Evolutionary conservation across 2,329 filamentous ascomycete species (phyloP), one percentile per base, ranked within the genome.

Genomic region (Xylariomycetidae sp.): DNA sequence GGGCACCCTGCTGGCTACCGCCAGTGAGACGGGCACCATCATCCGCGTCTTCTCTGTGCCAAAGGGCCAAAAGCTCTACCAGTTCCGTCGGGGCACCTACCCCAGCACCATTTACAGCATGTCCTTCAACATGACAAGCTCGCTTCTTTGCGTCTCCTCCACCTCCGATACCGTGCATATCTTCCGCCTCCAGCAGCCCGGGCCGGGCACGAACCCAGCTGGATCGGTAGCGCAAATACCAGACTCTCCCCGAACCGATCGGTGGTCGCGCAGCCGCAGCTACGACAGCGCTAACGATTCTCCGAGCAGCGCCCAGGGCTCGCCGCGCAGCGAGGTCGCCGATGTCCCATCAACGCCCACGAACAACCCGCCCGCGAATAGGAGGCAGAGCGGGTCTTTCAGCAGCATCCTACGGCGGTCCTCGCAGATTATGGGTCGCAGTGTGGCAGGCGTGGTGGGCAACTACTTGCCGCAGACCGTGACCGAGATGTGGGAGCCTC

Each of bases 91-190:
- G 44, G 92, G 92, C 26, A 95, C 90, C 3, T 95, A 95, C 60
- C 92, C 92, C 0, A 89, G 89, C 2, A 83, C 86, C 25, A 98
- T 98, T 48, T 95, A 89, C 64, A 94, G 88, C 74, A 95, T 98
- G 88, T 94, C 89, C 1, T 98, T 98, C 65, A 98, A 98, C 59
- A 80, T 88, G 31, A 88, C 85, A 38, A 94, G 89, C 3, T 95
- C 89, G 2, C 70, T 98, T 9, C 75, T 98, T 22, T 95, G 89
- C 53, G 89, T 98, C 25, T 96, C 92, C 5, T 96, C 90, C 3
- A 89, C 88, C 2, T 94, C 89, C 1, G 92, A 98, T 53, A 98
- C 92, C 0, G 82, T 98, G 8, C 92, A 98, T 57, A 88, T 98
- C 32, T 98, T 98, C 67, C 86, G 89, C 34, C 71, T 98, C 14